Evolutionary conservation across 768 basidiomycete genomes (phyloP), one percentile per base, ranked within the genome.

Genomic region (Trametes sanguinea): DNA sequence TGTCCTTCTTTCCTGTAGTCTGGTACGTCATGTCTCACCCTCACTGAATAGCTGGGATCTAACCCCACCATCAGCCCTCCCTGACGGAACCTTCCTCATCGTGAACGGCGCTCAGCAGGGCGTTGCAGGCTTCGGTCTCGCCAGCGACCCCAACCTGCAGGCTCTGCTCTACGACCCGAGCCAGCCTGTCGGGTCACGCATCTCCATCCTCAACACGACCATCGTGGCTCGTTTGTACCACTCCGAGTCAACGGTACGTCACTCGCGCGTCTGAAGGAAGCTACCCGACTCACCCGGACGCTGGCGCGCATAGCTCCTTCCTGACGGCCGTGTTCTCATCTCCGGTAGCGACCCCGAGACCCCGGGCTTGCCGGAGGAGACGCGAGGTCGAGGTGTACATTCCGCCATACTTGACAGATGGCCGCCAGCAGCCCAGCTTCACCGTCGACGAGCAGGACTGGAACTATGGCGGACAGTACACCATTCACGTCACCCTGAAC

Each of bases 341-440:
- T 89, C 90, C 8, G 91, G 90, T 0, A 90, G 88, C 9, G 90
- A 89, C 66, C 89, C 87, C 6, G 76, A 88, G 69, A 85, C 85
- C 14, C 55, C 64, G 57, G 78, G 76, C 39, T 89, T 85, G 68
- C 85, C 87, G 0, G 86, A 94, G 65, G 92, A 95, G 70, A 88
- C 92, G 74, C 83, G 93, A n/a, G 11, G 82, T 82, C 65, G 81
- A 89, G 71, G 86, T 88, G 30, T 97, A 96, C 76, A 83, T 90
- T 67, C 96, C 96, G 6, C 92, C 90, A 14, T 98, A 96, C 74
- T 81, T 93, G 62, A 85, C 76, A 63, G 74, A 82, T 64, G 89
- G 89, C 9, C 75, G 80, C 63, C 71, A 65, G 4, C 89, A 88
- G 60, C 94, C 90, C 0, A 76, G 73, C 45, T 89, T 85, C 71